These are phyloP conservation scores for Uncinocarpus reesii DNA, from an alignment of 2,329 filamentous ascomycete species.

Conservation along the genomic window DNA sequence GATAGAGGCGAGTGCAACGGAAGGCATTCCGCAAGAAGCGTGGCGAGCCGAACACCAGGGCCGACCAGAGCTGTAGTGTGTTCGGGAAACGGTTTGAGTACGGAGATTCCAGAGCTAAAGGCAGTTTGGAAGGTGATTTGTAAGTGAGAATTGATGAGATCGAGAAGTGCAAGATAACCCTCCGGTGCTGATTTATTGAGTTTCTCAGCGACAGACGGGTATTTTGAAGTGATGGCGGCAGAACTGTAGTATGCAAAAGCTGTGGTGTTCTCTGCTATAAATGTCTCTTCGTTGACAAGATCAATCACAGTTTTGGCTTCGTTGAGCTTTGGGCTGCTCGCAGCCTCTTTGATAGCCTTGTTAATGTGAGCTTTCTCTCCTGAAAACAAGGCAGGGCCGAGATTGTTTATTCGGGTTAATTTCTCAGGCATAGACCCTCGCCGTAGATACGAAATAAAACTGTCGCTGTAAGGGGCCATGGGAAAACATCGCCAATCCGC, in stretches of 20 bases:
- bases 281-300: constrained; percentile 48
- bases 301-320: constrained; percentile 54
- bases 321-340: constrained; percentile 47
- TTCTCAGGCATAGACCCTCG: constrained; percentile 63
- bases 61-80: constrained; percentile 64
- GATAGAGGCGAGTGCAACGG: constrained; percentile 60
- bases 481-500: constrained; percentile 71
- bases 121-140: constrained; percentile 74
- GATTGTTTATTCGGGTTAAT: constrained; percentile 58
- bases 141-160: constrained; percentile 73
- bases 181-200: constrained; percentile 47
- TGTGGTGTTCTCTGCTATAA: constrained; percentile 56
- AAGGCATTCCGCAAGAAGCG: constrained; percentile 65
- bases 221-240: constrained; percentile 52
- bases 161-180: constrained; percentile 56
- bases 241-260: constrained; percentile 70
- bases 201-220: constrained; percentile 55
- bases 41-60: constrained; percentile 61
- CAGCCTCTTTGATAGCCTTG: constrained; percentile 50
- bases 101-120: constrained; percentile 65
- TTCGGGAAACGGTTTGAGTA: constrained; percentile 67
- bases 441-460: constrained; percentile 60
- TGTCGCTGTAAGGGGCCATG: constrained; percentile 66
- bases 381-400: constrained; percentile 62
- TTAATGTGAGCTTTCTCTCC: constrained; percentile 57